Evolutionary conservation across 805 yeast genomes (phyloP).

Genomic region (Metschnikowia gruessii): DNA sequence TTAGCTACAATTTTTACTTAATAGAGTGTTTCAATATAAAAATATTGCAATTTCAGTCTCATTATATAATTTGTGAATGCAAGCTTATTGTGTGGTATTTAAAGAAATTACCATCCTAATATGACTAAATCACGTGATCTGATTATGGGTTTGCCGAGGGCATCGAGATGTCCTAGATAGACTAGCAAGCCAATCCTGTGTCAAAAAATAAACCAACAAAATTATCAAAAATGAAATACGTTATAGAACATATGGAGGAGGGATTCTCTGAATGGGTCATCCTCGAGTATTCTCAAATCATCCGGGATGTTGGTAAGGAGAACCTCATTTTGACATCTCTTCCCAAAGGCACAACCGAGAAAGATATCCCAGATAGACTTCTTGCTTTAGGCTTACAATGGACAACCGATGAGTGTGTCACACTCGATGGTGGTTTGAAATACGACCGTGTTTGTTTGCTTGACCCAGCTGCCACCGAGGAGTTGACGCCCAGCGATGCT

Average conservation of each 20-base stretch:
- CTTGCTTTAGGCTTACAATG: constrained; percentile 66
- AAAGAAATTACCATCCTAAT: too few species aligned
- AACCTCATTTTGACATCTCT: constrained; percentile 76
- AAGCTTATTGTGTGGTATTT: too few species aligned
- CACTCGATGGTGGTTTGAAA: constrained; percentile 45
- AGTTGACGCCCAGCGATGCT: constrained; percentile 68
- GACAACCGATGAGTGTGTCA: constrained; percentile 71
- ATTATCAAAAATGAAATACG: constrained; percentile 63
- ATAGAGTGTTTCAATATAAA: neutral
- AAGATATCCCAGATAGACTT: constrained; percentile 62
- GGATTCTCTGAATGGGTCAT: constrained; percentile 97
- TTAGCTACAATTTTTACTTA: neutral
- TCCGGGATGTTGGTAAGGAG: constrained; percentile 75
- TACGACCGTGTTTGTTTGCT: constrained; percentile 67
- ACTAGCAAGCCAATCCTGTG: neutral
- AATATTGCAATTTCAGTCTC: too few species aligned
- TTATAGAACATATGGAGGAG: constrained; percentile 96
- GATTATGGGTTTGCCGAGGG: neutral
- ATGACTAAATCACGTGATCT: neutral
- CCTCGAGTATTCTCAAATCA: constrained; percentile 79
- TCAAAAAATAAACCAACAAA: neutral
- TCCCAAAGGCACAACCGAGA: constrained; percentile 56
- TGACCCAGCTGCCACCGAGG: constrained; percentile 82
- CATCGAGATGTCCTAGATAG: neutral
- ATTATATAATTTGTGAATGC: too few species aligned